A percentile compares a stretch with the other conserved stretches of the same genome.
Conservation (phyloP, 2,329 filamentous ascomycete genomes). For the Penicillium sp. region DNA sequence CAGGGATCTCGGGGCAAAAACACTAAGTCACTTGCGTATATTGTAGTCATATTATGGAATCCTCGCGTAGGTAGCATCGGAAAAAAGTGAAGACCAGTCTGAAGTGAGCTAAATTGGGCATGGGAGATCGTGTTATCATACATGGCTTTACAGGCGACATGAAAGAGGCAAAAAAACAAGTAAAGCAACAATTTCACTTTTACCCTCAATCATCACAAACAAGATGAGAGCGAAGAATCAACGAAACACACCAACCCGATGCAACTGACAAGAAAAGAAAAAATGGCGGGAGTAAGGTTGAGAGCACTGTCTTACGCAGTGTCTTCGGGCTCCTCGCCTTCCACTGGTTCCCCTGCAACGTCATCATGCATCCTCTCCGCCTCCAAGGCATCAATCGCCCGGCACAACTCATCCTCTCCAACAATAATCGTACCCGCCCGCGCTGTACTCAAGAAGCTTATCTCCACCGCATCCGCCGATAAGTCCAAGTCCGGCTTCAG, state of each 20-base stretch:
- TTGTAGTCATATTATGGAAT: background rate
- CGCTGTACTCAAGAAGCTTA: slow-evolving; percentile 89
- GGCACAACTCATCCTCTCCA: slow-evolving; percentile 69
- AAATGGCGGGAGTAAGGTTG: background rate
- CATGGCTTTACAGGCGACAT: background rate
- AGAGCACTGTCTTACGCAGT: background rate
- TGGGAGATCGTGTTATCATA: slow-evolving; percentile 1
- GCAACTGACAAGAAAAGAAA: background rate
- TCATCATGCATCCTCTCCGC: slow-evolving; percentile 28
- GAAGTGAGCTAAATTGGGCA: background rate
- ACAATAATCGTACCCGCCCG: slow-evolving; percentile 88
- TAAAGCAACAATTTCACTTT: background rate
- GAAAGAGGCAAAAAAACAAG: background rate
- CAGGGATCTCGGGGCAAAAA: no score
- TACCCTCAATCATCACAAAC: background rate
- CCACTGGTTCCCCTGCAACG: background rate
- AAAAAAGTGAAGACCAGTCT: background rate
- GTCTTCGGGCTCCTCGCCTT: background rate
- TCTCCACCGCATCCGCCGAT: slow-evolving; percentile 59
- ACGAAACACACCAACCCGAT: background rate
- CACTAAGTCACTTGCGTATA: background rate
- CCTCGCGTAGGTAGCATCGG: background rate
- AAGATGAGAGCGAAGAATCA: background rate
- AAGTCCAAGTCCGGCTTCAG: slow-evolving; percentile 33
- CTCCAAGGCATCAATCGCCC: slow-evolving; percentile 69